These are phyloP conservation scores for Houttuynia cordata DNA, from an alignment of 164 flowering plant species.

Conservation along the genomic window DNA sequence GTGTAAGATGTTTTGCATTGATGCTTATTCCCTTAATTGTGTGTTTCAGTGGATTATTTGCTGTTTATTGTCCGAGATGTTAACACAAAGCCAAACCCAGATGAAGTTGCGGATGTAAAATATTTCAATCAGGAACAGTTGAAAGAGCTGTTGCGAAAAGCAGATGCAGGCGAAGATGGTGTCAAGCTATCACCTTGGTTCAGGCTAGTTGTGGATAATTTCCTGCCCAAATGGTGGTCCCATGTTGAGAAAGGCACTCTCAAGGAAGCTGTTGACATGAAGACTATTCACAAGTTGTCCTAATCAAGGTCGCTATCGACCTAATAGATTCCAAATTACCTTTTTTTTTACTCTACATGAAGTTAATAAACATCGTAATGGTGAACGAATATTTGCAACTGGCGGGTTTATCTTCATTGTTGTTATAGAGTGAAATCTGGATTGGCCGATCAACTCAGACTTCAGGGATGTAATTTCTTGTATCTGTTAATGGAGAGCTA, in stretches of 20 bases:
- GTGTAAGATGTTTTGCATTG: slow-evolving; percentile 50
- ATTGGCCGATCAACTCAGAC: not conserved
- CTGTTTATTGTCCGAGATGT: slow-evolving; percentile 89
- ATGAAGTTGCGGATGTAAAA: slow-evolving; percentile 74
- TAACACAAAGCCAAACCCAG: slow-evolving; percentile 64
- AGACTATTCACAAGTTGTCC: slow-evolving; percentile 71
- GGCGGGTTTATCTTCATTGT: not conserved
- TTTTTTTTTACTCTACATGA: not conserved
- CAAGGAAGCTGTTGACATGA: slow-evolving; percentile 62
- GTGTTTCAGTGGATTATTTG: slow-evolving; percentile 80
- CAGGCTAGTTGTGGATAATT: slow-evolving; percentile 78
- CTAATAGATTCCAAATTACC: not conserved
- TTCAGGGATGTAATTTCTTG: no score
- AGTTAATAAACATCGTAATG: not conserved
- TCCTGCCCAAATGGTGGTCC: slow-evolving; percentile 94
- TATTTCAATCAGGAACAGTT: slow-evolving; percentile 65
- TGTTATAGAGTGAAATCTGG: not conserved
- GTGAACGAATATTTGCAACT: not conserved
- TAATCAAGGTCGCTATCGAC: not conserved
- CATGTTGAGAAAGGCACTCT: slow-evolving; percentile 74
- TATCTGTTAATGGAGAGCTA: no score
- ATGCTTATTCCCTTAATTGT: slow-evolving; percentile 1
- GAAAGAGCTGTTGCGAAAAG: slow-evolving; percentile 75
- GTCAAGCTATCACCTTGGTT: slow-evolving; percentile 96
- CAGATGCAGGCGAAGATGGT: slow-evolving; percentile 87